A percentile compares a stretch with the other conserved stretches of the same genome.
These are phyloP conservation scores for Fragaria iinumae DNA, from an alignment of 306 rosid species.

Conservation along the genomic window DNA sequence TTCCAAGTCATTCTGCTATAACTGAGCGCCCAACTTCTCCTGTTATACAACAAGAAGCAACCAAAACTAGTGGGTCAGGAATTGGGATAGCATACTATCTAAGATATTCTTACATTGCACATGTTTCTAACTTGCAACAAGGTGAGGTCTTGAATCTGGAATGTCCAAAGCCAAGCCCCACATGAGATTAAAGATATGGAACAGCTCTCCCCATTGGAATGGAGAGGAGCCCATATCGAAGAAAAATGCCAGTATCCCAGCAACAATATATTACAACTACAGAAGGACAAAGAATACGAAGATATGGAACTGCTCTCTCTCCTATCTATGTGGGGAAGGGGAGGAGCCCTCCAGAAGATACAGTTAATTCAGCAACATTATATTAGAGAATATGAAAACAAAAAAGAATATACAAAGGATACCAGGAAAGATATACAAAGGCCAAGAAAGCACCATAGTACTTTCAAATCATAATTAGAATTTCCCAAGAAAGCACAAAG, in stretches of 20 bases:
- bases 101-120: neutral
- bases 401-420: neutral
- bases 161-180: too few species aligned
- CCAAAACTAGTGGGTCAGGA: conserved; percentile 5
- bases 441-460: neutral
- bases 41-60: conserved; percentile 41
- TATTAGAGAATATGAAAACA: neutral
- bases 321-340: neutral
- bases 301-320: neutral
- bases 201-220: neutral
- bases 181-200: too few species aligned
- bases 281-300: neutral
- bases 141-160: too few species aligned
- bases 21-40: conserved; percentile 84
- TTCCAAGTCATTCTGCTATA: conserved; percentile 30
- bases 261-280: neutral
- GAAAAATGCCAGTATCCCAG: neutral
- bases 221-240: neutral
- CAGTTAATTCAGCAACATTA: too few species aligned
- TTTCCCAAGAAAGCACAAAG: neutral
- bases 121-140: neutral
- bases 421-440: neutral
- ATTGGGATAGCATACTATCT: neutral
- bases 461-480: neutral
- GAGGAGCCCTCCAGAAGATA: conserved; percentile 2